Percentiles rank a stretch among this genome's conserved stretches.
Evolutionary conservation across 768 basidiomycete genomes (phyloP).

Genomic region (Hygrophorus pudorinus): DNA sequence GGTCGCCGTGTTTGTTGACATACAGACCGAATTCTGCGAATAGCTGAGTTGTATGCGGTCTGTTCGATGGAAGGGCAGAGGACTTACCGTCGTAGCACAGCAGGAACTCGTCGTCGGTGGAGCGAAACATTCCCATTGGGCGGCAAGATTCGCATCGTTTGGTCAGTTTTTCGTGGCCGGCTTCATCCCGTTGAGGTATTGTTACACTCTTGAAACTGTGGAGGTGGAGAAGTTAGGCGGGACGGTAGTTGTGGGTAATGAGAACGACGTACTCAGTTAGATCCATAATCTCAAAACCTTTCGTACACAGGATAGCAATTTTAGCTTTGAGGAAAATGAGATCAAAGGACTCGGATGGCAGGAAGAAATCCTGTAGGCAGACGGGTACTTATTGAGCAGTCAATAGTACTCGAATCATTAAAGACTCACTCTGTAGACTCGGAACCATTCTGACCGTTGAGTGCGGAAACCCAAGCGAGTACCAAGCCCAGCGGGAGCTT

Average conservation of each 20-base stretch:
- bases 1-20: conserved; percentile 89
- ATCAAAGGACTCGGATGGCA: conserved; percentile 85
- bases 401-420: neutral
- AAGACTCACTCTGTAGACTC: conserved; percentile 53
- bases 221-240: neutral
- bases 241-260: neutral
- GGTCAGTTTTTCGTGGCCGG: conserved; percentile 55
- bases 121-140: conserved; percentile 92
- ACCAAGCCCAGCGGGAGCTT: conserved; percentile 59
- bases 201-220: conserved; percentile 78
- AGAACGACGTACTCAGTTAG: conserved; percentile 62
- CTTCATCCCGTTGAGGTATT: conserved; percentile 72
- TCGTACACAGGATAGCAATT: conserved; percentile 87
- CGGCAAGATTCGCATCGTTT: conserved; percentile 82
- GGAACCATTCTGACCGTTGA: conserved; percentile 89
- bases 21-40: conserved; percentile 82
- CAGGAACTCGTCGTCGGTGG: conserved; percentile 85
- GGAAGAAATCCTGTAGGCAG: conserved; percentile 66
- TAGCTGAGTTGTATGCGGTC: neutral
- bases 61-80: neutral
- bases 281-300: conserved; percentile 98
- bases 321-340: conserved; percentile 89
- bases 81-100: conserved; percentile 85
- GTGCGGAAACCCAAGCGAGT: conserved; percentile 70
- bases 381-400: neutral